Conservation (phyloP, 768 basidiomycete genomes). For the Pulveroboletus ravenelii region DNA sequence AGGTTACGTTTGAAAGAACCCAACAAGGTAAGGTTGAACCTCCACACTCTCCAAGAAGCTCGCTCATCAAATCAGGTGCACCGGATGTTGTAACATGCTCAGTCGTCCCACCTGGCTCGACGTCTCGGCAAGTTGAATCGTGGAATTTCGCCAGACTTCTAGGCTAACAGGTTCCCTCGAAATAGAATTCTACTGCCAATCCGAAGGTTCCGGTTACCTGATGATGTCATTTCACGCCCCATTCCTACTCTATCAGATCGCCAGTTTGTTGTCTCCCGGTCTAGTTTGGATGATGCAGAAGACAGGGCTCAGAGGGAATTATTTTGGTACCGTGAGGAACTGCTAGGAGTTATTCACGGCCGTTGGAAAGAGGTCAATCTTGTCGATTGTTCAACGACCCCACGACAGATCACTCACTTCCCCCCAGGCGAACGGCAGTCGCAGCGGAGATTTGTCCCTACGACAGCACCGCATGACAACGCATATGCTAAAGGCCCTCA, state of each 20-base stretch:
- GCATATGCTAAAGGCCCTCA: constrained; percentile 75
- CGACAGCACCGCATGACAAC: constrained; percentile 72
- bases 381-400: not conserved
- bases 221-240: constrained; percentile 52
- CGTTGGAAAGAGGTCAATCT: constrained; percentile 78
- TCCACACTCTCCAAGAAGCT: not conserved
- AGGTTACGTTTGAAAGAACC: constrained; percentile 68
- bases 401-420: not conserved
- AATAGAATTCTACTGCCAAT: constrained; percentile 66
- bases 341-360: constrained; percentile 65
- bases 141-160: not conserved
- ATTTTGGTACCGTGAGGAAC: constrained; percentile 94
- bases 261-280: constrained; percentile 86
- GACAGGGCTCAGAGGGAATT: constrained; percentile 67
- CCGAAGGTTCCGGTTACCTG: constrained; percentile 59
- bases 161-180: constrained; percentile 1
- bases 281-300: constrained; percentile 54
- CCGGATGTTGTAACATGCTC: constrained; percentile 42
- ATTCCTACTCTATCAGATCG: constrained; percentile 85
- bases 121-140: constrained; percentile 53
- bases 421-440: constrained; percentile 68
- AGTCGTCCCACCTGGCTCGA: constrained; percentile 84
- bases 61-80: constrained; percentile 32
- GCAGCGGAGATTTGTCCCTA: constrained; percentile 73
- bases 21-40: constrained; percentile 49